phyloP scores from a whole-genome alignment of 345 rosid species.

The Brassica rapa region DNA sequence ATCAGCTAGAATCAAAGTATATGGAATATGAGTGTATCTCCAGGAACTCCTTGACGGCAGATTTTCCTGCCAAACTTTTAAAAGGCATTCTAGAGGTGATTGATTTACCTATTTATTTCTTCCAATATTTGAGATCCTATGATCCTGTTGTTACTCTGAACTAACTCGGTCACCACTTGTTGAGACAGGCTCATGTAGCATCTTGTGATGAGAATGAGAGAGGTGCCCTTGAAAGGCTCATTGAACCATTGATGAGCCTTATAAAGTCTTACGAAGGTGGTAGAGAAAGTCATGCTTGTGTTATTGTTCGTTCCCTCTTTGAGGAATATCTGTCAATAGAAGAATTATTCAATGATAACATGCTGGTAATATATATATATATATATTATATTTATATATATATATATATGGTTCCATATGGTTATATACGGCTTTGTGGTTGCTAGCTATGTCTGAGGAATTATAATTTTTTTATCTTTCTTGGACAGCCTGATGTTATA shows the following conservation, averaged over 20 bases:
- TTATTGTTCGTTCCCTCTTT: slow-evolving; percentile 92
- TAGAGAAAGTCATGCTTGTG: slow-evolving; percentile 93
- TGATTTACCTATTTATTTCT: slow-evolving; percentile 24
- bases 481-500: slow-evolving; percentile 89
- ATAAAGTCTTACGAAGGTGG: slow-evolving; percentile 99
- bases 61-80: slow-evolving; percentile 89
- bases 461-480: slow-evolving; percentile 6
- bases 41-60: slow-evolving; percentile 58
- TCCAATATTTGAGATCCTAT: slow-evolving; percentile 21
- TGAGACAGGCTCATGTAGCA: slow-evolving; percentile 66
- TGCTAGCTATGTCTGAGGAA: neutral
- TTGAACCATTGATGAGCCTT: slow-evolving; percentile 90
- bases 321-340: slow-evolving; percentile 93
- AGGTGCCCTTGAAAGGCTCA: slow-evolving; percentile 89
- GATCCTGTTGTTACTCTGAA: slow-evolving; percentile 12
- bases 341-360: slow-evolving; percentile 91
- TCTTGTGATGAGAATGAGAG: slow-evolving; percentile 80
- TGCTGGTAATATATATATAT: slow-evolving; percentile 53
- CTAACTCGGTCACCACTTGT: slow-evolving; percentile 18
- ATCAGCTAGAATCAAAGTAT: slow-evolving; percentile 84
- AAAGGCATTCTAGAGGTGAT: slow-evolving; percentile 76
- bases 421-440: neutral
- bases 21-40: slow-evolving; percentile 65
- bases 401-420: neutral
- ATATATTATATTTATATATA: neutral